phyloP scores from a whole-genome alignment of 306 rosid species.

The Chamaecrista fasciculata region DNA sequence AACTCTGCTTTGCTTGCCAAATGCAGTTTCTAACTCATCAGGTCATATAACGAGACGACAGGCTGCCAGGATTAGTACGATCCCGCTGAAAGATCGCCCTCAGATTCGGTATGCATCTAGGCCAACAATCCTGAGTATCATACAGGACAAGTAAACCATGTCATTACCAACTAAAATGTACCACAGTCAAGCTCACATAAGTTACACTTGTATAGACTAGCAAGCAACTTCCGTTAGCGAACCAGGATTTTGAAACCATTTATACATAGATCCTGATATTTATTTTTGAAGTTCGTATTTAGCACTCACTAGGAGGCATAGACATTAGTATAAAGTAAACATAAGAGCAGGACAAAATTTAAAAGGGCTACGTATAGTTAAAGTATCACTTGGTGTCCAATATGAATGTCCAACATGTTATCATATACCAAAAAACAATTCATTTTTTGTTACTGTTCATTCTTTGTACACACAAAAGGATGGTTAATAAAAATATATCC shows the following conservation, averaged over 20 bases:
- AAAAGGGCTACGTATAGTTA: neutral
- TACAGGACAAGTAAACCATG: constrained; percentile 9
- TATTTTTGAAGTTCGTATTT: neutral
- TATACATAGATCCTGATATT: neutral
- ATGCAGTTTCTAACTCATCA: constrained; percentile 24
- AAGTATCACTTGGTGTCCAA: neutral
- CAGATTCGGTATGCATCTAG: constrained; percentile 33
- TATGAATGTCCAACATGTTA: neutral
- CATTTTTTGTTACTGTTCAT: no score
- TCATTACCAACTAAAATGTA: neutral
- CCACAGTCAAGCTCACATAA: neutral
- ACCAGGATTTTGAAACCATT: neutral
- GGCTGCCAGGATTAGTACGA: constrained; percentile 39
- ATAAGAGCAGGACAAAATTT: no score
- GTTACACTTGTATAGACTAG: neutral
- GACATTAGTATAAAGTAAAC: neutral
- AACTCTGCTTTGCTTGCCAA: constrained; percentile 5
- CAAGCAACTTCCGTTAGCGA: neutral
- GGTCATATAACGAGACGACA: constrained; percentile 33
- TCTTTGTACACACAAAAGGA: neutral
- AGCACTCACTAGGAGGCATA: neutral
- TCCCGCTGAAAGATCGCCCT: constrained; percentile 27
- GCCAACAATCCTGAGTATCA: constrained; percentile 30
- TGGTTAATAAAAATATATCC: neutral
- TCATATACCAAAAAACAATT: no score